Conservation (phyloP, 257 asterid genomes). For the Lycium barbarum region DNA sequence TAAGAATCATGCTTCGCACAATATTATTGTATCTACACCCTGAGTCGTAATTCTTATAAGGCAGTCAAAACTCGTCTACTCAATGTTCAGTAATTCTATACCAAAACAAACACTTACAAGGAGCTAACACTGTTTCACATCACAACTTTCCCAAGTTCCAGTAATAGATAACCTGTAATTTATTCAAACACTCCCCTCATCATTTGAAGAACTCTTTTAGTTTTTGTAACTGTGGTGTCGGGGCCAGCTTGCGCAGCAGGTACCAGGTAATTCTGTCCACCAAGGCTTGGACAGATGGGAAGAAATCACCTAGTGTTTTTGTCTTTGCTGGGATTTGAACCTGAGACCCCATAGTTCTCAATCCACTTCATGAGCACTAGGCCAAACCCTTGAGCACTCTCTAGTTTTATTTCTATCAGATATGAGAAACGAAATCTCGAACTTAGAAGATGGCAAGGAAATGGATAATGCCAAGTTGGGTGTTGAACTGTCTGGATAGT, state of each 20-base stretch:
- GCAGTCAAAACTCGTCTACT: neutral
- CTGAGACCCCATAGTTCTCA: no score
- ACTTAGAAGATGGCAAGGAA: neutral
- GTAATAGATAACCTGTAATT: neutral
- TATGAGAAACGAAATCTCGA: neutral
- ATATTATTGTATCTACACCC: neutral
- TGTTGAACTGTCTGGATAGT: neutral
- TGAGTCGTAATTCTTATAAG: neutral
- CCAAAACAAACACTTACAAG: conserved; percentile 4
- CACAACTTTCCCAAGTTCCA: conserved; percentile 9
- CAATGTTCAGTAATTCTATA: conserved; percentile 11
- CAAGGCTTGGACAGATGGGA: no score
- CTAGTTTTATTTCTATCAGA: neutral
- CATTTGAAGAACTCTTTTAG: neutral
- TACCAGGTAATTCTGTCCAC: no score
- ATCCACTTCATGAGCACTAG: no score
- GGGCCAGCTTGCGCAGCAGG: no score
- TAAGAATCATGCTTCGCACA: neutral
- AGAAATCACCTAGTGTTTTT: no score
- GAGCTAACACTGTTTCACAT: neutral
- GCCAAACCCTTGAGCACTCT: neutral
- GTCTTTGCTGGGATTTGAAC: no score
- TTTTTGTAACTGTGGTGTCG: no score
- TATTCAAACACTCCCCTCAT: neutral
- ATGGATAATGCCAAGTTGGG: neutral